Evolutionary conservation across 306 rosid species (phyloP), one percentile per base, ranked within the genome.

Genomic region (Pyrus pyrifolia): DNA sequence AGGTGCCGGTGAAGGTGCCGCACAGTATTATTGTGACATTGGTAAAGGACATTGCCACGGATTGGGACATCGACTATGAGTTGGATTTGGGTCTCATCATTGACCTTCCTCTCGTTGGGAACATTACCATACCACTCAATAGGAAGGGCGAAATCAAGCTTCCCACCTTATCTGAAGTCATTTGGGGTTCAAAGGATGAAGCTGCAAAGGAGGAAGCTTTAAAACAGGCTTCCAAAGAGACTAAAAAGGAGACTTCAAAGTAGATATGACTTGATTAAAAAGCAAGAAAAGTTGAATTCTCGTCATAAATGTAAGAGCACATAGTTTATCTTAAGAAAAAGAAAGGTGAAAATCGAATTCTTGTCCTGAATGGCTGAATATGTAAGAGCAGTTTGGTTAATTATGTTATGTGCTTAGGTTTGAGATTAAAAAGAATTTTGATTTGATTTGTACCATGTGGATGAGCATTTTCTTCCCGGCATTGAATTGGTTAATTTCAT

Each of bases 11-110:
- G 81, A 92, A 86, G 81, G 96, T 92, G 53, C 83, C 96, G 1
- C 93, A 92, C 63, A 86, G 82, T 62, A 33, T 92, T 69, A 71
- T 92, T 81, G 1, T 92, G 79, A 89, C 86, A 68, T 77, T 95
- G 72, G 93, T 88, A 5, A 92, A 30, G 77, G 97, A 89, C 72
- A 52, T 95, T 15, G 91, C 86, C 0, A 83, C 79, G 35, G 99
- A 95, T 70, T 85, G 98, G 98, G 96, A 95, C 81, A 89, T 95
- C 4, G 99, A 95, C 77, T 92, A 95, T 19, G 89, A 87, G 40
- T 69, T 92, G 81, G 83, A 81, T 19, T 17, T 95, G 51, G 86
- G 89, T 14, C 89, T 95, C 35, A 52, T 81, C 30, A 65, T 95
- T 40, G 93, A 95, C 42, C 77, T 92, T 82, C 98, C 99, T 4